These are phyloP conservation scores for Plectosphaerella cucumerina DNA, from an alignment of 2,329 filamentous ascomycete species.

Conservation along the genomic window DNA sequence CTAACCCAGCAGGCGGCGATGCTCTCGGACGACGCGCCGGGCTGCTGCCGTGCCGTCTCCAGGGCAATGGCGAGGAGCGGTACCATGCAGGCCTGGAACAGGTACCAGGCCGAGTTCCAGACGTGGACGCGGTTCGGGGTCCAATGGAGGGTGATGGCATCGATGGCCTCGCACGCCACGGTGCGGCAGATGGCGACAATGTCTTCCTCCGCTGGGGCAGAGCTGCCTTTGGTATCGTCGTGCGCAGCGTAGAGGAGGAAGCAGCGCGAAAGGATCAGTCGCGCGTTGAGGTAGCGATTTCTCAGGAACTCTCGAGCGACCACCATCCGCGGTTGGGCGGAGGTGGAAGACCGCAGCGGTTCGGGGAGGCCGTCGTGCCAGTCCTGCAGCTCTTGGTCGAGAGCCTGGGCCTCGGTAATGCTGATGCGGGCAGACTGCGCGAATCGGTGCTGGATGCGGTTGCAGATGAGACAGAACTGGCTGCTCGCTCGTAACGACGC, in stretches of 20 bases:
- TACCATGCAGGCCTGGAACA: conserved; percentile 26
- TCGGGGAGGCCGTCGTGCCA: conserved; percentile 20
- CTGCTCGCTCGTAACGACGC: conserved; percentile 19
- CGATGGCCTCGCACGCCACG: conserved; percentile 23
- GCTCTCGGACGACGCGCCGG: neutral
- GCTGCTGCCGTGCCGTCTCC: conserved; percentile 7
- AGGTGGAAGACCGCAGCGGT: conserved; percentile 14
- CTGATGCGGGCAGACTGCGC: conserved; percentile 19
- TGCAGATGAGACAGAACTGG: conserved; percentile 23
- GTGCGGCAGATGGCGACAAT: conserved; percentile 18
- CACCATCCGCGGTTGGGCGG: conserved; percentile 18
- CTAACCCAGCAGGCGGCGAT: conserved; percentile 16
- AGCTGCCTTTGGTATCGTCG: conserved; percentile 11
- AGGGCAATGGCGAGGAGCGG: conserved; percentile 23
- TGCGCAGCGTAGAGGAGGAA: conserved; percentile 17
- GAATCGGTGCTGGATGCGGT: conserved; percentile 23
- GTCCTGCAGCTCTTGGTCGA: conserved; percentile 20
- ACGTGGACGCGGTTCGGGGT: conserved; percentile 24
- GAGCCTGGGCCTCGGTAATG: conserved; percentile 17
- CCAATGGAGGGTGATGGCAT: conserved; percentile 25
- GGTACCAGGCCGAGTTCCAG: conserved; percentile 26
- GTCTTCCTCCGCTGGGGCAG: conserved; percentile 12
- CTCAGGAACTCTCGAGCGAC: conserved; percentile 22
- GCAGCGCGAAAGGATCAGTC: conserved; percentile 18
- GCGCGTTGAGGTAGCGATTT: conserved; percentile 24